These are phyloP conservation scores for Solanum stenotomum DNA, from an alignment of 257 asterid genomes.

Conservation along the genomic window DNA sequence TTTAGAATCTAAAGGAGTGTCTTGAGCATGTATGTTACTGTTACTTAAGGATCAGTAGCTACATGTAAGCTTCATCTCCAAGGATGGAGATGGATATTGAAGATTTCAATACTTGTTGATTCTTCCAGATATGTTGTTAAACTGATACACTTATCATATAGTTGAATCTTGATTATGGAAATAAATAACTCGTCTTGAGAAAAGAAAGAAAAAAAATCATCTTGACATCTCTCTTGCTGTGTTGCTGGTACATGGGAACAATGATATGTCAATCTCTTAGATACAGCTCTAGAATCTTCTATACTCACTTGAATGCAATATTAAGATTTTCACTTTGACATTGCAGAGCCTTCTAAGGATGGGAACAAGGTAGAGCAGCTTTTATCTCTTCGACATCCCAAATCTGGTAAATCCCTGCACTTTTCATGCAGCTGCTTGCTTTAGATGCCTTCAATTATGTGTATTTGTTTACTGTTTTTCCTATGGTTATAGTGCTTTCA, in stretches of 20 bases:
- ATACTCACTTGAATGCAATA: constrained; percentile 8
- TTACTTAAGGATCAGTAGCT: not conserved
- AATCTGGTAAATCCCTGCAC: constrained; percentile 47
- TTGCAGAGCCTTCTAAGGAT: constrained; percentile 43
- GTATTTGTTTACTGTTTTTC: not conserved
- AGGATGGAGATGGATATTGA: not conserved
- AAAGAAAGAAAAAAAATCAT: not conserved
- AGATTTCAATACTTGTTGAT: not conserved
- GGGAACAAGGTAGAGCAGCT: constrained; percentile 35
- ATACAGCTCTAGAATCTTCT: not conserved
- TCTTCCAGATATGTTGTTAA: not conserved
- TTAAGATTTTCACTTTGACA: not conserved
- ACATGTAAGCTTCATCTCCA: not conserved
- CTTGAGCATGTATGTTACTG: not conserved
- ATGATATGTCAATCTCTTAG: not conserved
- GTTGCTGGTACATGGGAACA: not conserved
- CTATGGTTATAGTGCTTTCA: not conserved
- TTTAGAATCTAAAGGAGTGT: not conserved
- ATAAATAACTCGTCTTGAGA: not conserved
- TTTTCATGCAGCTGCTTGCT: not conserved
- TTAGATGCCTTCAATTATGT: not conserved
- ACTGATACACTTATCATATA: not conserved
- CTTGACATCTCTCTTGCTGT: not conserved
- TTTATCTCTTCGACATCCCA: constrained; percentile 75
- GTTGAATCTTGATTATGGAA: not conserved